Conservation (phyloP, 2,329 filamentous ascomycete species). For the Xylaria sp. region DNA sequence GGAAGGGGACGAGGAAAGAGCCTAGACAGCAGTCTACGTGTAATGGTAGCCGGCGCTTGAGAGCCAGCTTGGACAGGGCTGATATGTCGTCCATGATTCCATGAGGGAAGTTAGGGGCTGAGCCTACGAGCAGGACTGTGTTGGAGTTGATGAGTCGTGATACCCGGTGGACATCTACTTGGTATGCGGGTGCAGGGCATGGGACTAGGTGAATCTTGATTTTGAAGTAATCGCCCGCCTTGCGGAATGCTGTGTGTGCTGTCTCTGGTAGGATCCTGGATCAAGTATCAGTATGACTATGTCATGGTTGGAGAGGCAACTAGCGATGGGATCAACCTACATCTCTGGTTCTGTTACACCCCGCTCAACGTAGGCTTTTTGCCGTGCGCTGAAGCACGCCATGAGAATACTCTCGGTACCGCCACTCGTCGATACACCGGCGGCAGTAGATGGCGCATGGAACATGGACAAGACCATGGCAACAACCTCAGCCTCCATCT, state of each 20-base stretch:
- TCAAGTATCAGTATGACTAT: constrained; percentile 33
- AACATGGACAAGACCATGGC: constrained; percentile 94
- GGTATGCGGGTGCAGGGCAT: constrained; percentile 86
- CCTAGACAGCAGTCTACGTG: constrained; percentile 98
- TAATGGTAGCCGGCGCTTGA: constrained; percentile 81
- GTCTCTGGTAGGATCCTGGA: constrained; percentile 90
- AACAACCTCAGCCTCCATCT: constrained; percentile 99
- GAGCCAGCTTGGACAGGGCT: constrained; percentile 82
- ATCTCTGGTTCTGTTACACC: constrained; percentile 95
- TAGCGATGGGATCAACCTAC: constrained; percentile 59
- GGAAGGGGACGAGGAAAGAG: constrained; percentile 92
- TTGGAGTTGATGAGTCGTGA: constrained; percentile 91
- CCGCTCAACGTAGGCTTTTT: constrained; percentile 87
- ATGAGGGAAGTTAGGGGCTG: constrained; percentile 96
- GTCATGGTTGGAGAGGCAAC: not conserved
- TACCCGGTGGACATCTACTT: constrained; percentile 82
- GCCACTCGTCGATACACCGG: constrained; percentile 89
- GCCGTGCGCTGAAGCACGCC: constrained; percentile 89
- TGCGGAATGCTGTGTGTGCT: constrained; percentile 95
- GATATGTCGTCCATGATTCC: constrained; percentile 97
- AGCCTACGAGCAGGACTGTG: constrained; percentile 91
- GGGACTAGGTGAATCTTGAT: constrained; percentile 92
- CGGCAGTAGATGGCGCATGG: constrained; percentile 85
- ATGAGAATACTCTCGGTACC: constrained; percentile 97
- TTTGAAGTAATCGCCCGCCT: constrained; percentile 94